These are phyloP conservation scores for Nidularia pulvinata DNA, from an alignment of 768 basidiomycete species.

Conservation along the genomic window DNA sequence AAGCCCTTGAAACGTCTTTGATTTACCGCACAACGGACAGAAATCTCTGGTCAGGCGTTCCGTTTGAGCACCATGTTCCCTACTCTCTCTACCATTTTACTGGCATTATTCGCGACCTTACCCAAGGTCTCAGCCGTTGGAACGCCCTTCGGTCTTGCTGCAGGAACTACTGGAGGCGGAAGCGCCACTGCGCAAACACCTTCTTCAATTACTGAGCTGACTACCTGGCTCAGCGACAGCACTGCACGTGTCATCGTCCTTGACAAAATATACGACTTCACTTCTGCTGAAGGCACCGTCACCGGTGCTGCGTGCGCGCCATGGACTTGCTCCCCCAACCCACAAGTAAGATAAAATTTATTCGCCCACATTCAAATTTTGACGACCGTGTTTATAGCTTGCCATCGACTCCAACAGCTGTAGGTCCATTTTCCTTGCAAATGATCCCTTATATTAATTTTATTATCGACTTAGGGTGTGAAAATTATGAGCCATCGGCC, in stretches of 20 bases:
- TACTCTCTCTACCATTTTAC: not conserved
- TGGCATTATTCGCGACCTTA: not conserved
- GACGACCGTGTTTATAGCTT: not conserved
- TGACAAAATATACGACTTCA: constrained; percentile 15
- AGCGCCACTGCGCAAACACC: constrained; percentile 14
- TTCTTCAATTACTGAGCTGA: constrained; percentile 14
- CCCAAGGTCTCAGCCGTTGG: constrained; percentile 1
- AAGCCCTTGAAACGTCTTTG: too few relatives aligned
- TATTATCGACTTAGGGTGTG: constrained; percentile 9
- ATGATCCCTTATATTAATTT: not conserved
- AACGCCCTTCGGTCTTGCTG: constrained; percentile 14
- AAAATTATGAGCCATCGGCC: constrained; percentile 11
- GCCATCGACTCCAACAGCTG: constrained; percentile 10
- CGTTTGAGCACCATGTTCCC: too few relatives aligned
- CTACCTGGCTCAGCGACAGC: constrained; percentile 18
- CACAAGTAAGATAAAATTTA: constrained; percentile 8
- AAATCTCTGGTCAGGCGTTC: too few relatives aligned
- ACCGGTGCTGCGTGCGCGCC: constrained; percentile 14
- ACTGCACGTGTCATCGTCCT: constrained; percentile 17
- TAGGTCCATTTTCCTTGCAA: not conserved
- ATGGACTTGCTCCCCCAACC: constrained; percentile 19
- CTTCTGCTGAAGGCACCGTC: constrained; percentile 12
- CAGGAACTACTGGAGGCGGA: constrained; percentile 19
- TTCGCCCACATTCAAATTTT: not conserved
- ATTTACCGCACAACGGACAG: too few relatives aligned